These are phyloP conservation scores for Penicillium sclerotigenum DNA, from an alignment of 2,329 filamentous ascomycete genomes.

Conservation along the genomic window DNA sequence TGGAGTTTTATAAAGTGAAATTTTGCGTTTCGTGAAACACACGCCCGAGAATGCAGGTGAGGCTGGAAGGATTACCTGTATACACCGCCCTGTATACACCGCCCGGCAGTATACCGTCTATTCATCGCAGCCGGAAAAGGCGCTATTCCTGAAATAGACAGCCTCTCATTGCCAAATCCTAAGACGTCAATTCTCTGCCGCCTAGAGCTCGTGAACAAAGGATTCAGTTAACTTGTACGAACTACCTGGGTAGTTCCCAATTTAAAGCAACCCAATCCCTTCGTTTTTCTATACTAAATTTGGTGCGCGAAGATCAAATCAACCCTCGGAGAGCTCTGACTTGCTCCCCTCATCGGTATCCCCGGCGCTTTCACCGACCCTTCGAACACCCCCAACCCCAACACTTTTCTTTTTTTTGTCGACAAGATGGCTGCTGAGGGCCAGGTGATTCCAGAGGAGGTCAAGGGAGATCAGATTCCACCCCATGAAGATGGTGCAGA, in stretches of 20 bases:
- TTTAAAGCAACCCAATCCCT: not conserved
- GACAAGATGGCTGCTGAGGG: constrained; percentile 38
- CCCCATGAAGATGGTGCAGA: constrained; percentile 42
- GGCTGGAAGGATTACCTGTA: not conserved
- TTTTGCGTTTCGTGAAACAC: not conserved
- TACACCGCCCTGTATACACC: constrained; percentile 4
- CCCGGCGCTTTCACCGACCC: constrained; percentile 6
- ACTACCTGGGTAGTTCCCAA: not conserved
- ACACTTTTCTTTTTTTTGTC: not conserved
- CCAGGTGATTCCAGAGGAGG: constrained; percentile 33
- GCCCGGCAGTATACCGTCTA: constrained; percentile 15
- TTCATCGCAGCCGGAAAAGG: not conserved
- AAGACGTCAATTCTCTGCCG: constrained; percentile 16
- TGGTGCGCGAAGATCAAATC: not conserved
- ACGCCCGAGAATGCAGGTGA: not conserved
- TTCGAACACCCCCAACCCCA: not conserved
- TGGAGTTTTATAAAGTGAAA: too few relatives aligned
- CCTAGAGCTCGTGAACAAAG: constrained; percentile 16
- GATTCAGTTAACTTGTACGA: constrained; percentile 2
- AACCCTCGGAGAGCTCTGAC: constrained; percentile 11
- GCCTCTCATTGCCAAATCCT: constrained; percentile 12
- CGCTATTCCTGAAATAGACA: constrained; percentile 22
- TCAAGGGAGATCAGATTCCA: constrained; percentile 39
- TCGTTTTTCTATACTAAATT: not conserved
- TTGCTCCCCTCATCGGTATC: constrained; percentile 11